These are phyloP conservation scores for Kodamaea hsintzibuensis DNA, from an alignment of 805 yeast species.

Conservation along the genomic window DNA sequence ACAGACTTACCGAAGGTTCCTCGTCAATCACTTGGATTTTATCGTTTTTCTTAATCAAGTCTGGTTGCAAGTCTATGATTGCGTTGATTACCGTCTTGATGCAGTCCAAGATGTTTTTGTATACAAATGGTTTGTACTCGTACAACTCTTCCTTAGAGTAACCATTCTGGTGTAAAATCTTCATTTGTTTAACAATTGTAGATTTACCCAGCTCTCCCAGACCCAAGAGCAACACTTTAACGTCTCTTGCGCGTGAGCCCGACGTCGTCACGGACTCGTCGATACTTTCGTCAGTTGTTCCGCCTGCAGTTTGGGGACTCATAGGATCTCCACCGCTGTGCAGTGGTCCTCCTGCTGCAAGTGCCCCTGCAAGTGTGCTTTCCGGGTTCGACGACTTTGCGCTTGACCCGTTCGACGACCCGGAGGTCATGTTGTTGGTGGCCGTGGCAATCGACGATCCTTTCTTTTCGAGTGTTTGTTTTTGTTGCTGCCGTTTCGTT, in stretches of 20 bases:
- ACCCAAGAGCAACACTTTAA: conserved; percentile 76
- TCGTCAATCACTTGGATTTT: conserved; percentile 6
- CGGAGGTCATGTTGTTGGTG: conserved; percentile 11
- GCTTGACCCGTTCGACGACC: conserved; percentile 12
- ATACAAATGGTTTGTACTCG: conserved; percentile 78
- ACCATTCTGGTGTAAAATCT: conserved; percentile 72
- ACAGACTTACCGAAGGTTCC: background rate
- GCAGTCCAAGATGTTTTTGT: conserved; percentile 74
- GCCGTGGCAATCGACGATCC: conserved; percentile 7
- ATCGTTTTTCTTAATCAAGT: conserved; percentile 25
- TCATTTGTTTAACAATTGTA: conserved; percentile 80
- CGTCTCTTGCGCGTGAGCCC: conserved; percentile 43
- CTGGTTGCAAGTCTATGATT: conserved; percentile 51
- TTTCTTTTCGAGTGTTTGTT: conserved; percentile 12
- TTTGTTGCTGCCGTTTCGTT: conserved; percentile 17
- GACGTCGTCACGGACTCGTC: background rate
- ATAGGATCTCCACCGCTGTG: background rate
- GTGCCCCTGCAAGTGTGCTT: conserved; percentile 1
- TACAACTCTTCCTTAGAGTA: conserved; percentile 67
- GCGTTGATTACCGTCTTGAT: conserved; percentile 72
- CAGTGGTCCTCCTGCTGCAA: background rate
- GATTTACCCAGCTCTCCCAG: conserved; percentile 89
- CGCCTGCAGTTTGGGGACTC: background rate
- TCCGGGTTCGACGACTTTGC: background rate
- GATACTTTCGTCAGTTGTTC: conserved; percentile 1